These are phyloP conservation scores for Pholiota microspora DNA, from an alignment of 768 basidiomycete genomes.

Conservation along the genomic window DNA sequence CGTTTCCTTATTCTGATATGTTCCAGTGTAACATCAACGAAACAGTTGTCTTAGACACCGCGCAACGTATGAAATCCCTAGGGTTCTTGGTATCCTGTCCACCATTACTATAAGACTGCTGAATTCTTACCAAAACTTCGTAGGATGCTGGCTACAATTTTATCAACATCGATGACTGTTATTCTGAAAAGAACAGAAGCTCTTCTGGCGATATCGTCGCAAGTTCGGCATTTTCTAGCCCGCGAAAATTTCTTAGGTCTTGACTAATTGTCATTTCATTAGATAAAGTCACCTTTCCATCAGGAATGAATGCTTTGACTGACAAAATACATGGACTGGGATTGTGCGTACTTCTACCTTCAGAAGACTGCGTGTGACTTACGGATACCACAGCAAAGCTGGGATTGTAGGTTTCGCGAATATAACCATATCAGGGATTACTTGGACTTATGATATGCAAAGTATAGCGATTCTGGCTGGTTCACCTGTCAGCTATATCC, in stretches of 20 bases:
- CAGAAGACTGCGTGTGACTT: neutral
- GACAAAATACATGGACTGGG: conserved; percentile 54
- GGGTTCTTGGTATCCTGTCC: conserved; percentile 40
- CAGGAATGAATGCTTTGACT: conserved; percentile 57
- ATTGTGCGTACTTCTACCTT: conserved; percentile 38
- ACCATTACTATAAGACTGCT: conserved; percentile 8
- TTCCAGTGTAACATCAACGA: conserved; percentile 59
- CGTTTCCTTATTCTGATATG: neutral
- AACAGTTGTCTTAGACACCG: conserved; percentile 45
- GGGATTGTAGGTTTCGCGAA: conserved; percentile 48
- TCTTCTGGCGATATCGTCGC: conserved; percentile 54
- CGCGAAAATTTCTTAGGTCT: neutral
- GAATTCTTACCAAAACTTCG: neutral
- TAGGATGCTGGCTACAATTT: conserved; percentile 59
- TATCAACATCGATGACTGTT: conserved; percentile 66
- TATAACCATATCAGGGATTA: neutral
- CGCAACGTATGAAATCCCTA: conserved; percentile 46
- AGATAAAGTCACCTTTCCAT: conserved; percentile 53
- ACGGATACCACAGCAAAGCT: conserved; percentile 40
- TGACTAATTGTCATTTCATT: neutral
- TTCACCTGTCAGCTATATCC: conserved; percentile 65
- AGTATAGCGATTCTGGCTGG: conserved; percentile 73
- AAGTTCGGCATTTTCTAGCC: conserved; percentile 33
- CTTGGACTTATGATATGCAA: neutral
- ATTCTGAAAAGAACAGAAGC: conserved; percentile 55